Percentiles rank a stretch among this genome's conserved stretches.
Evolutionary conservation across 108 stramenopile genomes (phyloP).

Genomic region (Cylindrotheca fusiformis): DNA sequence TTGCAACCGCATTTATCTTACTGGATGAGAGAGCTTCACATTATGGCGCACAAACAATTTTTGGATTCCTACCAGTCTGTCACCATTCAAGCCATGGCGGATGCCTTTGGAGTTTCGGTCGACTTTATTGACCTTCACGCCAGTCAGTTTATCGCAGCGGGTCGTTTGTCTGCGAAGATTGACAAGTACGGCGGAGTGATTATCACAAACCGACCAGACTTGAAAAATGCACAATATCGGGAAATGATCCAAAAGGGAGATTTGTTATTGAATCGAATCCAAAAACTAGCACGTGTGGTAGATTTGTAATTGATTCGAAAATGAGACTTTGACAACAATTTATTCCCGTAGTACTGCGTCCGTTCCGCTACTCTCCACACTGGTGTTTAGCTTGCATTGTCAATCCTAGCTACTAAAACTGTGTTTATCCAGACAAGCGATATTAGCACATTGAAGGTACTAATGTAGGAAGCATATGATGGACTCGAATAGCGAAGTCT

Average conservation of each 20-base stretch:
- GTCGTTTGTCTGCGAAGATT: slow-evolving; percentile 95
- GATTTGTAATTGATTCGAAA: slow-evolving; percentile 64
- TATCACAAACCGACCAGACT: slow-evolving; percentile 94
- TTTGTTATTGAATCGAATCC: slow-evolving; percentile 93
- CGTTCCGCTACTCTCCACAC: no score
- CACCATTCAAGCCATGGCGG: slow-evolving; percentile 91
- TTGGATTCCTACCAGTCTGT: slow-evolving; percentile 98
- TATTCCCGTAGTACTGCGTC: no score
- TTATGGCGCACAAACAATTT: slow-evolving; percentile 95
- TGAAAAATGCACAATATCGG: slow-evolving; percentile 95
- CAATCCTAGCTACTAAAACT: no score
- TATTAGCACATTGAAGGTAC: neutral
- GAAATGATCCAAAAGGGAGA: slow-evolving; percentile 98
- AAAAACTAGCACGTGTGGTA: slow-evolving; percentile 93
- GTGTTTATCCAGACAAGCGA: neutral
- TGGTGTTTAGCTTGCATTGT: no score
- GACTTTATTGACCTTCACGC: slow-evolving; percentile 94
- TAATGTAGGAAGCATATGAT: neutral
- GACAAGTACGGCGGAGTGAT: slow-evolving; percentile 98
- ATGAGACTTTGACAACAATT: neutral
- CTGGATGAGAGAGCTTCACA: slow-evolving; percentile 91
- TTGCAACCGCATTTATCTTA: slow-evolving; percentile 82
- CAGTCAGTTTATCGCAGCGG: slow-evolving; percentile 95
- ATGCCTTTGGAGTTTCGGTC: slow-evolving; percentile 88
- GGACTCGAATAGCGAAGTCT: neutral